Evolutionary conservation across 306 rosid genomes (phyloP).

Genomic region (Oxytropis ochrocephala): DNA sequence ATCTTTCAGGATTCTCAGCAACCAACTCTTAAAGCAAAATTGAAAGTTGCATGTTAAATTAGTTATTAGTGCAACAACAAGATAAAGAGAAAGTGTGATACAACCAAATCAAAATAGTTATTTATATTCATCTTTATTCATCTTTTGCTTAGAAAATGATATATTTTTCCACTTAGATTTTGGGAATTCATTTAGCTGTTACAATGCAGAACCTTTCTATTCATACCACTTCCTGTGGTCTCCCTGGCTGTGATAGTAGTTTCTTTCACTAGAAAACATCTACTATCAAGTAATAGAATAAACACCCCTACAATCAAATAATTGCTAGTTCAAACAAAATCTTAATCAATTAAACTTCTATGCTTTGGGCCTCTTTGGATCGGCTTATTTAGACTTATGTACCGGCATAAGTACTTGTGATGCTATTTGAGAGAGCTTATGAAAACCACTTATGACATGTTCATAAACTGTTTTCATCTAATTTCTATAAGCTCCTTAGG

Average conservation of each 20-base stretch:
- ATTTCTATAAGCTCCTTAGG: not conserved
- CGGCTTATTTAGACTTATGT: too few species aligned
- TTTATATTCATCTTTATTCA: not conserved
- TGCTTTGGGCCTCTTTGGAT: too few species aligned
- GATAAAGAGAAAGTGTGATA: not conserved
- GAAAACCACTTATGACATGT: not conserved
- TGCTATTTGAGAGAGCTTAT: not conserved
- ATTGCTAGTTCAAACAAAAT: not conserved
- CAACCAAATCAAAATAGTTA: not conserved
- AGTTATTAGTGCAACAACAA: not conserved
- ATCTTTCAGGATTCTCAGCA: slow-evolving; percentile 11
- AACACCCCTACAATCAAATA: not conserved
- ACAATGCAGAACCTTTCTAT: too few species aligned
- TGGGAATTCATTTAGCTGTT: too few species aligned
- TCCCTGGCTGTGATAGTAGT: too few species aligned
- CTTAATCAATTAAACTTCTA: not conserved
- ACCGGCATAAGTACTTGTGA: too few species aligned
- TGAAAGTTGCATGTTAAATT: not conserved
- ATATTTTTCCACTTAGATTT: too few species aligned
- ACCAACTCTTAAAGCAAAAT: slow-evolving; percentile 7
- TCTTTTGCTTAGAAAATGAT: too few species aligned
- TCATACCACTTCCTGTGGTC: too few species aligned
- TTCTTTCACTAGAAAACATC: not conserved
- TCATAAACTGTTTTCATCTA: not conserved
- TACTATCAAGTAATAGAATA: not conserved